These are phyloP conservation scores for Trichosporon inkin DNA, from an alignment of 1,284 basidiomycete genomes.

Conservation along the genomic window DNA sequence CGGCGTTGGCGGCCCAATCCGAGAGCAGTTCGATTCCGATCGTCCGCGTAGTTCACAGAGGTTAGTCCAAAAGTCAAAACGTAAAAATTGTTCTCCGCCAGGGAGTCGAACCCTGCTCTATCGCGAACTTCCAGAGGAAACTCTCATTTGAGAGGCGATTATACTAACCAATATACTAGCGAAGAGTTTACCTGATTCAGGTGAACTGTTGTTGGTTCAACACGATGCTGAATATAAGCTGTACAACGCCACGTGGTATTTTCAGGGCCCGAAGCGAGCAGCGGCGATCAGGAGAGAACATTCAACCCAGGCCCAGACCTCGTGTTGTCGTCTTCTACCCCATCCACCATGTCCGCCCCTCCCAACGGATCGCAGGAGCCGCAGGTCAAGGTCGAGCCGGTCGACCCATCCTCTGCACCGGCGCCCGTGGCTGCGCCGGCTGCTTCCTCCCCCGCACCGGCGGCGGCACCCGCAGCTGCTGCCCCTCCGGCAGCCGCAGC, in stretches of 20 bases:
- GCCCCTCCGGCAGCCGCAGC: not conserved
- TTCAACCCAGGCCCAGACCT: not conserved
- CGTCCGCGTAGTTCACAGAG: too few relatives aligned
- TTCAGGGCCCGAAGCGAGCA: too few relatives aligned
- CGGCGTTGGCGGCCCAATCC: not conserved
- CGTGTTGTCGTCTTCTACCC: not conserved
- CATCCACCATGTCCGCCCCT: slow-evolving; percentile 7
- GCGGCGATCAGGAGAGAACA: not conserved
- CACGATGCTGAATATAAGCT: not conserved
- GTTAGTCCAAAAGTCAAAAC: not conserved
- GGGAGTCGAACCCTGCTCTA: slow-evolving; percentile 6
- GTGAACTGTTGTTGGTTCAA: not conserved
- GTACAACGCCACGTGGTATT: not conserved
- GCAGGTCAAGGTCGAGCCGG: slow-evolving; percentile 2
- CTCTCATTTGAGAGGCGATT: slow-evolving; percentile 5
- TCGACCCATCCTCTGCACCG: not conserved
- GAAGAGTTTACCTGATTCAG: not conserved
- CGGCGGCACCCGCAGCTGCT: not conserved
- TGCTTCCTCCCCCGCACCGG: not conserved
- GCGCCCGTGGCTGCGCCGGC: not conserved
- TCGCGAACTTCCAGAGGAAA: not conserved
- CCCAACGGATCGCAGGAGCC: slow-evolving; percentile 8
- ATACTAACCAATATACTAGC: slow-evolving; percentile 7
- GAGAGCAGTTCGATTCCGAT: too few relatives aligned
- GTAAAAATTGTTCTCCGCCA: not conserved